Evolutionary conservation across 352 stramenopile species (phyloP).

Genomic region (Globisporangium apiculatum): DNA sequence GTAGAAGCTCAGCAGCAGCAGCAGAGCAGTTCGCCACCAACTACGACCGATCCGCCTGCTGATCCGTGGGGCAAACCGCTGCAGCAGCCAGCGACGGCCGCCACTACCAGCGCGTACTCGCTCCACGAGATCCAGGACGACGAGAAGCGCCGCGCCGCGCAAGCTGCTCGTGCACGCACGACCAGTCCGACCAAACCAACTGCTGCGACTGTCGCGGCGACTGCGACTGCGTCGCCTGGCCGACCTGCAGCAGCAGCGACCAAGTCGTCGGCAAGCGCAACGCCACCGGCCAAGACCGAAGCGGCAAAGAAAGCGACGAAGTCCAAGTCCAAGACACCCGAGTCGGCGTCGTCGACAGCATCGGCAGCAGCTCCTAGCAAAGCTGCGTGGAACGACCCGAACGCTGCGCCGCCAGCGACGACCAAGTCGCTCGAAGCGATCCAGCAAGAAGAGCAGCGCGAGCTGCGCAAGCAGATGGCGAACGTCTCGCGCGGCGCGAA

Average conservation of each 20-base stretch:
- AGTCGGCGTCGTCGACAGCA: constrained; percentile 1
- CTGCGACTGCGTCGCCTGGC: constrained; percentile 8
- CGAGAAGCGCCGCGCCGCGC: constrained; percentile 28
- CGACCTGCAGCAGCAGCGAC: constrained; percentile 4
- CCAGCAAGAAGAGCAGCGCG: constrained; percentile 71
- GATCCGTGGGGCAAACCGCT: constrained; percentile 30
- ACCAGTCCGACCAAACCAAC: constrained; percentile 1
- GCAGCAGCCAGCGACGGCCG: constrained; percentile 9
- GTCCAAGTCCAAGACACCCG: neutral
- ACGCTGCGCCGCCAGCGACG: constrained; percentile 2
- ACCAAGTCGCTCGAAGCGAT: constrained; percentile 74
- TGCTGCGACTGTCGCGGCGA: neutral
- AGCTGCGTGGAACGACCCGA: constrained; percentile 30
- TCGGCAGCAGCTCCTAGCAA: constrained; percentile 5
- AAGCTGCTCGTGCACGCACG: neutral
- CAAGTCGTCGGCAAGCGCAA: neutral
- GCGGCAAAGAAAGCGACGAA: neutral
- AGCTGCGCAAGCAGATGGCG: constrained; percentile 47
- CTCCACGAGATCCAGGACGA: constrained; percentile 38
- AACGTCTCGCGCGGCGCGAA: constrained; percentile 27
- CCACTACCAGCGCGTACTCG: constrained; percentile 12
- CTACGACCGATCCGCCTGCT: constrained; percentile 10
- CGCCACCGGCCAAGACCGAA: neutral
- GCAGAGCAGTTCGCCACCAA: constrained; percentile 8
- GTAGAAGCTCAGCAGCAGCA: constrained; percentile 5